Conservation (phyloP, 129 eudicot species). For the Kitagawia praeruptora region DNA sequence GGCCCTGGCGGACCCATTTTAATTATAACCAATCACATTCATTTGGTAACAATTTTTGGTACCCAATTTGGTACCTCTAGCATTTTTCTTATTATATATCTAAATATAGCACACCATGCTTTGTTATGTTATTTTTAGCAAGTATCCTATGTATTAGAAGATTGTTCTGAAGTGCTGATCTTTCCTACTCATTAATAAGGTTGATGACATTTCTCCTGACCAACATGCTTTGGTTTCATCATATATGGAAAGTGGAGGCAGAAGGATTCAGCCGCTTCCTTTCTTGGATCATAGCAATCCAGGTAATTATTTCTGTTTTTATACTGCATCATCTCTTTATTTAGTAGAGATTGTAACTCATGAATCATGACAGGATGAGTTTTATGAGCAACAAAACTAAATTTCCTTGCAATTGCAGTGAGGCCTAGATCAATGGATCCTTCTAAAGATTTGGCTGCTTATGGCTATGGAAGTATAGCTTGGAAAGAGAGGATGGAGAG, state of each 20-base stretch:
- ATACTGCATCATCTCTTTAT: not conserved
- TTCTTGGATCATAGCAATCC: slow-evolving; percentile 15
- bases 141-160: not conserved
- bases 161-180: not conserved
- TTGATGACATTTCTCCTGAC: slow-evolving; percentile 21
- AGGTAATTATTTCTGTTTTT: not conserved
- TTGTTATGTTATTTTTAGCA: not conserved
- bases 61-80: no score
- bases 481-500: slow-evolving; percentile 59
- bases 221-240: slow-evolving; percentile 28
- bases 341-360: not conserved
- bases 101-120: not conserved
- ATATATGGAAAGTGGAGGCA: slow-evolving; percentile 20
- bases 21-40: no score
- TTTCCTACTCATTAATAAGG: slow-evolving; percentile 1
- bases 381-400: not conserved
- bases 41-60: no score
- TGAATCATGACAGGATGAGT: not conserved
- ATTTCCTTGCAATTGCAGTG: slow-evolving; percentile 22
- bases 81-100: not conserved
- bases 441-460: slow-evolving; percentile 41
- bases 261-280: slow-evolving; percentile 30
- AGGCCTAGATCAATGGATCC: slow-evolving; percentile 61
- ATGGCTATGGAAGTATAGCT: slow-evolving; percentile 61
- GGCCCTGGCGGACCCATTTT: no score